A percentile compares a stretch with the other conserved stretches of the same genome.
phyloP scores from a whole-genome alignment of 352 stramenopile species.

The Phytophthora melonis region DNA sequence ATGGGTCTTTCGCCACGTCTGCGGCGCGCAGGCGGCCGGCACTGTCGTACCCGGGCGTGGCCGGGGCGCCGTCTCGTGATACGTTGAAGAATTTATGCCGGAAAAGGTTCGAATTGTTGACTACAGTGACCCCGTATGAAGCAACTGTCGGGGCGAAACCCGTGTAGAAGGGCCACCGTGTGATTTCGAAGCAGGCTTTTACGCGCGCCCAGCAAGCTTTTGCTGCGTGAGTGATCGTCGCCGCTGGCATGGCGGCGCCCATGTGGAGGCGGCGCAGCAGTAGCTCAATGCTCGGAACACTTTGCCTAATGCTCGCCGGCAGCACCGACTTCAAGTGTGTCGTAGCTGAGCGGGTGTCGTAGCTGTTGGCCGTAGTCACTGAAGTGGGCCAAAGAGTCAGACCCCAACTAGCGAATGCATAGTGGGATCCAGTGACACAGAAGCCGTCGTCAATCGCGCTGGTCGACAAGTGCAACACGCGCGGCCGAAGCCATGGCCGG shows the following conservation, averaged over 20 bases:
- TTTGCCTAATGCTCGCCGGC: neutral
- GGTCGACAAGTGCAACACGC: constrained; percentile 13
- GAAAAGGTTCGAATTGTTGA: constrained; percentile 36
- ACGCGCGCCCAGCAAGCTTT: constrained; percentile 17
- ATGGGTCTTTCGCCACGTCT: constrained; percentile 14
- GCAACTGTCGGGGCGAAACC: constrained; percentile 4
- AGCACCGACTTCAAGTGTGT: neutral
- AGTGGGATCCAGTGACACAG: constrained; percentile 41
- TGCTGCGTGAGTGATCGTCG: constrained; percentile 22
- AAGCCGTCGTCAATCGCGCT: constrained; percentile 27
- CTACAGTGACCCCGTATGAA: constrained; percentile 21
- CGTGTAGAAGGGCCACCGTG: constrained; percentile 21
- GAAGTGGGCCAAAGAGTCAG: constrained; percentile 35
- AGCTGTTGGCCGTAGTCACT: constrained; percentile 28
- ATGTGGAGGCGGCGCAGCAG: neutral
- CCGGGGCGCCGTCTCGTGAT: constrained; percentile 19
- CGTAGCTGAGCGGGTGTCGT: neutral
- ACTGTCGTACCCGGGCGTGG: constrained; percentile 32
- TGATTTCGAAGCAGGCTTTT: constrained; percentile 40
- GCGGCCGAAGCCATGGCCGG: constrained; percentile 3
- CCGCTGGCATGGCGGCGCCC: neutral
- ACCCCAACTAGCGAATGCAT: constrained; percentile 40
- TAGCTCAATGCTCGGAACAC: neutral
- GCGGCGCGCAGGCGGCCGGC: constrained; percentile 21
- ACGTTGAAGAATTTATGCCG: constrained; percentile 37